Conservation (phyloP, 768 basidiomycete genomes). For the Phlegmacium glaucopus region DNA sequence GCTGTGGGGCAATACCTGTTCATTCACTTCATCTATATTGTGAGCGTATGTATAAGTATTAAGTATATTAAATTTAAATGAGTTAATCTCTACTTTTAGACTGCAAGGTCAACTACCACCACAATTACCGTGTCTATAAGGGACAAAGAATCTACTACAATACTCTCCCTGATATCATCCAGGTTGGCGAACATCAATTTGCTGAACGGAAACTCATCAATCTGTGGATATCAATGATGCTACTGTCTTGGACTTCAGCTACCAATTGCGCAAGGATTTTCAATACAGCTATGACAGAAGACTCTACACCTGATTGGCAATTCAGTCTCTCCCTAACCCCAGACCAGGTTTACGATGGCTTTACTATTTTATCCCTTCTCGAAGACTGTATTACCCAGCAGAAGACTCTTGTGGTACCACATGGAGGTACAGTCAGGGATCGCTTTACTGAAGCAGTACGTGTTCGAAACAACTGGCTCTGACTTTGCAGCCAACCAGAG, state of each 20-base stretch:
- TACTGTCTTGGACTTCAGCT: conserved; percentile 7
- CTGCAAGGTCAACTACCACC: neutral
- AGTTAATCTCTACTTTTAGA: neutral
- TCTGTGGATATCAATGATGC: conserved; percentile 11
- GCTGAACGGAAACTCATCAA: conserved; percentile 10
- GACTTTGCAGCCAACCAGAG: conserved; percentile 1
- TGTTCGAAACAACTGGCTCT: neutral
- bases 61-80: neutral
- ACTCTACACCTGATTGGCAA: neutral
- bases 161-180: neutral
- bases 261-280: conserved; percentile 9
- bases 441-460: neutral
- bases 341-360: conserved; percentile 3
- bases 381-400: neutral
- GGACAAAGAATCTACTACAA: neutral
- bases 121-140: neutral
- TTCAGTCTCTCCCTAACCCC: neutral
- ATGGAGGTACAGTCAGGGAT: neutral
- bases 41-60: neutral
- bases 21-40: neutral
- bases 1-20: neutral
- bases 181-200: conserved; percentile 14
- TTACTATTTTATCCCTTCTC: conserved; percentile 2
- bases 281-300: neutral
- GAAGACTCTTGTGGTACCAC: neutral